Conservation (phyloP, 1,139 yeast genomes). For the Dujonia santamariae region DNA sequence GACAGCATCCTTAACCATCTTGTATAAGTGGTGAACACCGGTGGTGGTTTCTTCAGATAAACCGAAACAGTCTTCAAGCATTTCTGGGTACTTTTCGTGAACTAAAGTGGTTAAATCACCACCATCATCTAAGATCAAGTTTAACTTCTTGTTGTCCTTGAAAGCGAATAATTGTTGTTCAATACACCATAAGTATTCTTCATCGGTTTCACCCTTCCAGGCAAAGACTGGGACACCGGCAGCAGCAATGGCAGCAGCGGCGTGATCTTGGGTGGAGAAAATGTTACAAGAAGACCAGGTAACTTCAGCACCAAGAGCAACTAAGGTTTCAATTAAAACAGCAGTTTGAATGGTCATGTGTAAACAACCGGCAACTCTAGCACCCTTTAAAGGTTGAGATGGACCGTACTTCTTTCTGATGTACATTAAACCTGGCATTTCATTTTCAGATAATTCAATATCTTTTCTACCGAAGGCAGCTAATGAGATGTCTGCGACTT, state of each 20-base stretch:
- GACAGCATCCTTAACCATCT: slow-evolving; percentile 84
- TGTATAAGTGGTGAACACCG: slow-evolving; percentile 99
- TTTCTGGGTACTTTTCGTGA: slow-evolving; percentile 98
- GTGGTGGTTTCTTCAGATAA: slow-evolving; percentile 99
- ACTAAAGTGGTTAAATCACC: slow-evolving; percentile 98
- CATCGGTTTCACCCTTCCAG: slow-evolving; percentile 99
- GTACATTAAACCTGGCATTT: slow-evolving; percentile 99
- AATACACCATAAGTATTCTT: slow-evolving; percentile 99
- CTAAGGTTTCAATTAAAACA: slow-evolving; percentile 95
- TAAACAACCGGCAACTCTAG: slow-evolving; percentile 98
- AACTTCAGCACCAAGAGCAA: slow-evolving; percentile 98
- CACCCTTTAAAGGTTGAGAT: slow-evolving; percentile 96
- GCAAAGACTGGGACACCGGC: slow-evolving; percentile 99
- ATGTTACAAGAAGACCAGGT: slow-evolving; percentile 99
- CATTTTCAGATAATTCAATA: slow-evolving; percentile 98
- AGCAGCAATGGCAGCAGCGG: slow-evolving; percentile 99
- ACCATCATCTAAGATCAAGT: slow-evolving; percentile 99
- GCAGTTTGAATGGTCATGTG: slow-evolving; percentile 99
- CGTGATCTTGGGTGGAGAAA: slow-evolving; percentile 99
- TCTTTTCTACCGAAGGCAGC: slow-evolving; percentile 99
- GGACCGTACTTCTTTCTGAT: slow-evolving; percentile 92
- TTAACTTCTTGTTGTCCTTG: slow-evolving; percentile 94
- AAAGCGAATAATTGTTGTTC: slow-evolving; percentile 98
- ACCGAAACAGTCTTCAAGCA: slow-evolving; percentile 94
- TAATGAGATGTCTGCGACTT: slow-evolving; percentile 96